A percentile compares a stretch with the other conserved stretches of the same genome.
Evolutionary conservation across 2,329 filamentous ascomycete species (phyloP).

Genomic region (Diplodia sapinea): DNA sequence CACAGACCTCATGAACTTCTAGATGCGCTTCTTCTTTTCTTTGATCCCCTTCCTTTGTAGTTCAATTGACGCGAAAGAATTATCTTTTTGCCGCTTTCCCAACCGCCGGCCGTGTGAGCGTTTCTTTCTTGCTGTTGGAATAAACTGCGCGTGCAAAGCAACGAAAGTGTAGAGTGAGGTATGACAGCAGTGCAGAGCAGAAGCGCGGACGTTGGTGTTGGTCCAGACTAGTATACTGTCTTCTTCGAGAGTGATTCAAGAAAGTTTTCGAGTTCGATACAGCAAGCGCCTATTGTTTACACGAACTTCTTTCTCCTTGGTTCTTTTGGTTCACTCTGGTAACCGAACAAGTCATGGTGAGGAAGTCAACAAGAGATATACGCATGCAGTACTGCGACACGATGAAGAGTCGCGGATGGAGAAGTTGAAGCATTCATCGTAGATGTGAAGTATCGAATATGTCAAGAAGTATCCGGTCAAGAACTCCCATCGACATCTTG

Average conservation of each 20-base stretch:
- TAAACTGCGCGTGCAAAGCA: neutral
- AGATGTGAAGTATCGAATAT: neutral
- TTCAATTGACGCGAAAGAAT: neutral
- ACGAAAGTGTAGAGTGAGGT: neutral
- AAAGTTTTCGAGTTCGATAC: neutral
- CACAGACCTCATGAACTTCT: conserved; percentile 45
- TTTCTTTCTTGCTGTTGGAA: neutral
- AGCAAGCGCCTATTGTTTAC: neutral
- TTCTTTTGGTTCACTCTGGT: neutral
- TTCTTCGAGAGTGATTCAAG: neutral
- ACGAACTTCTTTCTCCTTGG: neutral
- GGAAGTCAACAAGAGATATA: neutral
- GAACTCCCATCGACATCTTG: too few relatives aligned
- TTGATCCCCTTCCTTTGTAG: conserved; percentile 8
- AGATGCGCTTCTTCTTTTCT: conserved; percentile 20
- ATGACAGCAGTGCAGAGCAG: neutral
- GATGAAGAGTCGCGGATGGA: neutral
- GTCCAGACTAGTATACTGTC: neutral
- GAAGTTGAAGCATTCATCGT: neutral
- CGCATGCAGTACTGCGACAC: neutral
- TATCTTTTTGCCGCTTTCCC: neutral
- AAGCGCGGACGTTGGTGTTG: neutral
- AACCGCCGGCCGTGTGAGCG: neutral
- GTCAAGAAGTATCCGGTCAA: neutral
- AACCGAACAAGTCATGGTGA: neutral